phyloP scores from a whole-genome alignment of 75 land plant species.

The Pinus tabuliformis region DNA sequence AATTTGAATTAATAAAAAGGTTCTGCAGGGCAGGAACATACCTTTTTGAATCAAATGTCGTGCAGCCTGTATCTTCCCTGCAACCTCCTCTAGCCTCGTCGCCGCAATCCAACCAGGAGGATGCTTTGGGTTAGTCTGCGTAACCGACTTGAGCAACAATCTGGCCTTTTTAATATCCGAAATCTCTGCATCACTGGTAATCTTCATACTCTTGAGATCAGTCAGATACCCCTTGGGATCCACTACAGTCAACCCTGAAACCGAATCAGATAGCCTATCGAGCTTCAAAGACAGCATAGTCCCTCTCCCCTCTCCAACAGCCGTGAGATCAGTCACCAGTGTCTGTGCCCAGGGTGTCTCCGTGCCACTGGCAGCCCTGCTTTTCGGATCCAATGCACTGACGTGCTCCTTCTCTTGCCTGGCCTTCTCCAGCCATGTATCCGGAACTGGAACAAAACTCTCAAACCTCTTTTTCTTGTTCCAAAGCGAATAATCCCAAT shows the following conservation, averaged over 20 bases:
- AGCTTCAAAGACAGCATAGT: no score
- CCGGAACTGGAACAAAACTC: no score
- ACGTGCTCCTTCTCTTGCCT: no score
- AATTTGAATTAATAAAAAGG: no score
- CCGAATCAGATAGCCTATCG: no score
- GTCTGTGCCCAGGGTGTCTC: no score
- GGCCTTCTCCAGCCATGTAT: no score
- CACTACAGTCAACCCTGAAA: constrained; percentile 87
- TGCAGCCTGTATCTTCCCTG: constrained; percentile 85
- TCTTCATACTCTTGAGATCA: constrained; percentile 98
- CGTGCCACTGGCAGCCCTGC: no score
- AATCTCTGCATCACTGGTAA: constrained; percentile 96
- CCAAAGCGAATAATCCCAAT: constrained; percentile 83
- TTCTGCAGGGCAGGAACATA: no score
- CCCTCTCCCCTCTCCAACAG: no score
- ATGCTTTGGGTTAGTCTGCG: constrained; percentile 92
- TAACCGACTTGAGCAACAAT: constrained; percentile 86
- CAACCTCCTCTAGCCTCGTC: constrained; percentile 93
- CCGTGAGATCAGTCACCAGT: no score
- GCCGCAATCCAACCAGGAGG: constrained; percentile 98
- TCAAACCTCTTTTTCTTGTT: constrained; percentile 95
- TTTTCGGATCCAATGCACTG: no score
- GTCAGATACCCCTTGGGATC: constrained; percentile 96
- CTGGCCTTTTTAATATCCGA: constrained; percentile 97
- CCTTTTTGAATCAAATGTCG: constrained; percentile 25